Evolutionary conservation across 2,329 filamentous ascomycete genomes (phyloP).

Genomic region (Xylariales sp.): DNA sequence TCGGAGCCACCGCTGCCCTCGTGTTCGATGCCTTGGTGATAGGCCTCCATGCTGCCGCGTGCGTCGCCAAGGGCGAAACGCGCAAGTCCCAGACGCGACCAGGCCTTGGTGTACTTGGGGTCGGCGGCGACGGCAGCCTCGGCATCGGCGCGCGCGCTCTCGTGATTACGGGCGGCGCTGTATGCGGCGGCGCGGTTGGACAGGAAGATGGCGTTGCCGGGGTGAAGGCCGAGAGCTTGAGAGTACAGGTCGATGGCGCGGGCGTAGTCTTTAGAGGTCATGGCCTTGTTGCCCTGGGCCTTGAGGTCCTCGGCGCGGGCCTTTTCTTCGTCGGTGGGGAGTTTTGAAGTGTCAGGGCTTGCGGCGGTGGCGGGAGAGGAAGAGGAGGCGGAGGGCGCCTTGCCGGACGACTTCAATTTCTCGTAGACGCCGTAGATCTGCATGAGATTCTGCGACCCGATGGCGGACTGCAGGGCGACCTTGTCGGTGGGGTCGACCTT

Average conservation of each 20-base stretch:
- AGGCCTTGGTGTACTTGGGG: conserved; percentile 95
- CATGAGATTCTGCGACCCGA: conserved; percentile 87
- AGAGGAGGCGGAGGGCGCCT: conserved; percentile 53
- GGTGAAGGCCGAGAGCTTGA: conserved; percentile 82
- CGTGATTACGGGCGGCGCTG: conserved; percentile 85
- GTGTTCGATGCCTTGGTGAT: conserved; percentile 89
- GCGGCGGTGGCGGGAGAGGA: conserved; percentile 58
- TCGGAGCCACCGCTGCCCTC: conserved; percentile 95
- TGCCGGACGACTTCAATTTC: conserved; percentile 76
- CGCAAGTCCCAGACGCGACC: conserved; percentile 92
- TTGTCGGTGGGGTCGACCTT: conserved; percentile 88
- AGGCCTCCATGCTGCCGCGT: conserved; percentile 93
- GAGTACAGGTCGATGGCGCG: conserved; percentile 88
- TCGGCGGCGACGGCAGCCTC: conserved; percentile 90
- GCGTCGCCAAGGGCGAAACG: conserved; percentile 92
- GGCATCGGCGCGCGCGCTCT: conserved; percentile 85
- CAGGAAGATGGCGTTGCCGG: conserved; percentile 93
- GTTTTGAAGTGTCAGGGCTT: conserved; percentile 47
- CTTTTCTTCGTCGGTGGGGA: conserved; percentile 68
- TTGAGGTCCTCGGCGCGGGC: conserved; percentile 90
- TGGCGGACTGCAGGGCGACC: conserved; percentile 77
- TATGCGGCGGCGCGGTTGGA: conserved; percentile 97
- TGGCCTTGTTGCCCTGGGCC: conserved; percentile 90
- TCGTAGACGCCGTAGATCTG: conserved; percentile 97
- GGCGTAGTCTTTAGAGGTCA: conserved; percentile 92